Conservation (phyloP, 129 eudicot genomes). For the Centaurea solstitialis region DNA sequence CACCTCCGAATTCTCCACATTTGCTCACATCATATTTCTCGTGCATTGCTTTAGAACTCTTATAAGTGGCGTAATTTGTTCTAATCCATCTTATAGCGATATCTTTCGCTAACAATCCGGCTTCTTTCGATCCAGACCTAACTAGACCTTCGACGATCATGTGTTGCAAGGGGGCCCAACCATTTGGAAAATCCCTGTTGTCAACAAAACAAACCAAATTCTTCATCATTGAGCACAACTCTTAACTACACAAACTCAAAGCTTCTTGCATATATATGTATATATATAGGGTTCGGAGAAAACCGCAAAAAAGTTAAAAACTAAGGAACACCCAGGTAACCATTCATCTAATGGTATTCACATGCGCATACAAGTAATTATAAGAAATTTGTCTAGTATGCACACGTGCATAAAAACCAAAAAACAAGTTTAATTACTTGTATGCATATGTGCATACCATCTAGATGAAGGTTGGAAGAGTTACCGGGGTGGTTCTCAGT, state of each 20-base stretch:
- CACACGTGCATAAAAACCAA: too few species aligned
- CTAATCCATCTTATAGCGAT: constrained; percentile 79
- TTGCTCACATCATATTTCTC: constrained; percentile 84
- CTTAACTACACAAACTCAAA: neutral
- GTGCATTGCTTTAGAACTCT: constrained; percentile 62
- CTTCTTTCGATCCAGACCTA: constrained; percentile 58
- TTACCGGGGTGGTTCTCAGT: neutral
- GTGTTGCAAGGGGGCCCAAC: constrained; percentile 97
- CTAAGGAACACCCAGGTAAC: neutral
- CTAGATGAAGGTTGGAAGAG: neutral
- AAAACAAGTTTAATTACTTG: neutral
- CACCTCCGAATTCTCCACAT: constrained; percentile 85
- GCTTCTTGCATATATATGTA: neutral
- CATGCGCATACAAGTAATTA: neutral
- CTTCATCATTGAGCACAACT: neutral
- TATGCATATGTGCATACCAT: neutral
- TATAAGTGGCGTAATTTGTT: constrained; percentile 70
- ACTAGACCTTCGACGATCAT: constrained; percentile 83
- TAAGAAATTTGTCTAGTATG: too few species aligned
- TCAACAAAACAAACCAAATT: neutral
- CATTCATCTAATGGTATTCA: neutral
- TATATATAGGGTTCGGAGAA: neutral
- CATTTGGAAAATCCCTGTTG: constrained; percentile 96
- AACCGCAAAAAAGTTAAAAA: neutral
- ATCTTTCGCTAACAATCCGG: constrained; percentile 62